Evolutionary conservation across 345 rosid species (phyloP).

Genomic region (Conringia planisiliqua): DNA sequence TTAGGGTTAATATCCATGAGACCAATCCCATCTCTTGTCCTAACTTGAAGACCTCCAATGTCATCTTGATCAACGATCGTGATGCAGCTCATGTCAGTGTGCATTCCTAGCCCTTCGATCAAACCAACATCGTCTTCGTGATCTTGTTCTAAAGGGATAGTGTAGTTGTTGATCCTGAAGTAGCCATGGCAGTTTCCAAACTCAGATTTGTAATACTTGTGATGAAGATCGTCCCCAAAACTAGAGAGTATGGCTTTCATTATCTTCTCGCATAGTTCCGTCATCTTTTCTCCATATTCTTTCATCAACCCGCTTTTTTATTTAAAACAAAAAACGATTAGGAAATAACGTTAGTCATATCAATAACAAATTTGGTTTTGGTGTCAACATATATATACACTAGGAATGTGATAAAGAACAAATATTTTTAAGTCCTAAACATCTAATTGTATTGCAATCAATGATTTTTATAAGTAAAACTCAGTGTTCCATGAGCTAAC

Average conservation of each 20-base stretch:
- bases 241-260: conserved; percentile 44
- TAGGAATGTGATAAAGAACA: too few relatives aligned
- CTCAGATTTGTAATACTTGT: conserved; percentile 46
- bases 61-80: conserved; percentile 71
- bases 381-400: background rate
- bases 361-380: background rate
- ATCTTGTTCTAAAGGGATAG: conserved; percentile 40
- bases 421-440: too few relatives aligned
- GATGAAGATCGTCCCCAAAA: conserved; percentile 40
- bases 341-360: background rate
- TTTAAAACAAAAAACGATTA: background rate
- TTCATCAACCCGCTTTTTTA: conserved; percentile 45
- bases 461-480: too few relatives aligned
- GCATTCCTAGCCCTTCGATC: conserved; percentile 80
- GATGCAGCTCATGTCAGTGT: conserved; percentile 87
- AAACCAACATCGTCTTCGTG: conserved; percentile 23
- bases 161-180: conserved; percentile 62
- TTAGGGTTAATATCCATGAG: conserved; percentile 50
- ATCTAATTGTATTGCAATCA: too few relatives aligned
- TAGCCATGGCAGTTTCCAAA: conserved; percentile 66
- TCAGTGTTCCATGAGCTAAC: too few relatives aligned
- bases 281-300: conserved; percentile 68
- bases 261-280: conserved; percentile 53
- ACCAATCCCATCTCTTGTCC: conserved; percentile 54
- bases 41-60: conserved; percentile 74